Base-by-base conservation (phyloP, 805 yeast genomes). In the Hermanozyma aechmeae region DNA sequence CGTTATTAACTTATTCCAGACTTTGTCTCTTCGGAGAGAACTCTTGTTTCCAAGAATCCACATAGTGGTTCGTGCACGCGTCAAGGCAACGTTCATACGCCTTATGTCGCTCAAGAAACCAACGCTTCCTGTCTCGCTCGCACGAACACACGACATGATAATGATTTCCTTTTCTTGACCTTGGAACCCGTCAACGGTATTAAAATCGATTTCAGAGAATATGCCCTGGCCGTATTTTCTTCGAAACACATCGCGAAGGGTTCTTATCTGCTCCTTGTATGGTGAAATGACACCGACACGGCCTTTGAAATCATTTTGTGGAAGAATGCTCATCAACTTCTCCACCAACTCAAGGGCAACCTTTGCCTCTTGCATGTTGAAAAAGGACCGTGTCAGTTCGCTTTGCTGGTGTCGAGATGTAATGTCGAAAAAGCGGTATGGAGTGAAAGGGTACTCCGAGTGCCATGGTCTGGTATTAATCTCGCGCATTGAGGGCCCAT, bases 81-180 rank as follows among this genome's bases (percentile, higher is more conserved):
- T 89, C 21, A 92, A 58, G 0, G 96, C 97, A 30, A 92, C 98
- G 53, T 92, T 92, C 95, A 92, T 84, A 61, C 98, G 82, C 39
- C 98, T 71, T 22, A 78, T 69, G 56, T 92, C 99, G 26, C 80
- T 78, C 50, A 92, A 67, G 56, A 92, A 92, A 12, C 97, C 98
- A 34, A 89, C 84, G 15, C 68, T 58, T 6, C 67, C 71, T 10
- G 70, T 62, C 27, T 76, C 79, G 36, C 68, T 63, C 1, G 97
- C 95, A 45, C 98, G 72, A 4, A 92, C 99, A 72, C 97, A 89
- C 0, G 97, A 86, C 65, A 92, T 79, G 27, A 92, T 72, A 37
- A 92, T 84, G 26, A 92, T 74, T 38, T 89, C 96, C 53, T 89
- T 92, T 50, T 92, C 99, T 54, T 92, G 97, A 39, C 95, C 96